Conservation (phyloP, 345 rosid genomes). For the Lepidium africanum region DNA sequence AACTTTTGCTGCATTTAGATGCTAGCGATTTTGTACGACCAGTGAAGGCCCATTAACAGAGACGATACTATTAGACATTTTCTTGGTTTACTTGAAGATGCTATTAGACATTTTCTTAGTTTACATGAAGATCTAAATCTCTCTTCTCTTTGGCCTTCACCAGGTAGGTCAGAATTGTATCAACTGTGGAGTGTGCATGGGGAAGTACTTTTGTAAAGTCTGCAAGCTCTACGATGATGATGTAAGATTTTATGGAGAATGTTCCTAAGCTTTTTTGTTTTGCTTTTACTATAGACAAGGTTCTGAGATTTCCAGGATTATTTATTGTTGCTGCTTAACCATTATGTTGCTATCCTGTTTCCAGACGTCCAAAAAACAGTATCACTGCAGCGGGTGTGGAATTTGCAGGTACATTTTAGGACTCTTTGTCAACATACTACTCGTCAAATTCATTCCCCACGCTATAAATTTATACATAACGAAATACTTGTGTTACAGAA, state of each 20-base stretch:
- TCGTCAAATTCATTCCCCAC: neutral
- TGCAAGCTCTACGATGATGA: constrained; percentile 91
- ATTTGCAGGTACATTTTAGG: constrained; percentile 69
- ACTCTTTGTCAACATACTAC: neutral
- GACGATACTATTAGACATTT: neutral
- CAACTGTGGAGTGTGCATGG: constrained; percentile 87
- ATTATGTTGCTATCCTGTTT: constrained; percentile 10
- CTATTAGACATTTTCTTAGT: neutral
- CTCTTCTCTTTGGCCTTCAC: constrained; percentile 7
- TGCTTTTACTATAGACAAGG: neutral
- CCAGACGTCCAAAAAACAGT: constrained; percentile 76
- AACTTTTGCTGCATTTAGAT: neutral
- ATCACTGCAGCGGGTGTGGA: constrained; percentile 83
- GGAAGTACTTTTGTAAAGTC: constrained; percentile 56
- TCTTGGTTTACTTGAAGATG: neutral
- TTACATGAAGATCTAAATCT: neutral
- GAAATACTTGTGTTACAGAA: constrained; percentile 34
- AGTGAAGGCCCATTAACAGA: neutral
- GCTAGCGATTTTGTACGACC: neutral
- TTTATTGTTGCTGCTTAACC: neutral
- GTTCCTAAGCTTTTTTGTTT: neutral
- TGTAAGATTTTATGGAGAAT: constrained; percentile 36
- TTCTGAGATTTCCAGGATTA: neutral
- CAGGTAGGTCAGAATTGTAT: constrained; percentile 66
- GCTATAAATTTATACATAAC: neutral